Evolutionary conservation across 2,329 filamentous ascomycete genomes (phyloP).

Genomic region (Decorospora gaudefroyi): DNA sequence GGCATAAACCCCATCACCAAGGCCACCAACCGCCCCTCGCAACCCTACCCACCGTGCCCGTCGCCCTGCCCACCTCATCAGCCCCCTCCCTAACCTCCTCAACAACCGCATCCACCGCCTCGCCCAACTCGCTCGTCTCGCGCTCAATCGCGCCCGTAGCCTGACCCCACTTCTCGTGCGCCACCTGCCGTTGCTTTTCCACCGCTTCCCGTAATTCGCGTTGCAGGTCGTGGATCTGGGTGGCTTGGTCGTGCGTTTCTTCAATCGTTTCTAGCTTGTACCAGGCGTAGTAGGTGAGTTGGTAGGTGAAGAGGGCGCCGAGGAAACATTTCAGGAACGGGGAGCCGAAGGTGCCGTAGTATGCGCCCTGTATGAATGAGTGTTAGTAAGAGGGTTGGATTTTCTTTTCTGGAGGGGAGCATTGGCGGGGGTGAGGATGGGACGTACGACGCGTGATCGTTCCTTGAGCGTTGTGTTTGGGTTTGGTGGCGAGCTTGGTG

Average conservation of each 20-base stretch:
- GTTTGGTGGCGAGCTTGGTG: conserved; percentile 18
- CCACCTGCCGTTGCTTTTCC: conserved; percentile 17
- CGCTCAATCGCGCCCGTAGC: conserved; percentile 15
- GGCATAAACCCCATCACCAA: conserved; percentile 20
- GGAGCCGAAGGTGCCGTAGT: conserved; percentile 75
- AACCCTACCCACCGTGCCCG: conserved; percentile 18
- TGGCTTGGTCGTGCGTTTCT: conserved; percentile 58
- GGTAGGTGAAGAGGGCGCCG: conserved; percentile 76
- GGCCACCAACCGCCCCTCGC: conserved; percentile 34
- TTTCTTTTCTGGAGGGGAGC: neutral
- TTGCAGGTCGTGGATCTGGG: conserved; percentile 28
- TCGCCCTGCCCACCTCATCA: conserved; percentile 19
- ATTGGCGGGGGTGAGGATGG: neutral
- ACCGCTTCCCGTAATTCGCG: conserved; percentile 32
- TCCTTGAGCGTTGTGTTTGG: conserved; percentile 19
- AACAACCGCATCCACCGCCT: conserved; percentile 17
- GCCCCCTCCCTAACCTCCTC: conserved; percentile 23
- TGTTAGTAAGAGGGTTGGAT: neutral
- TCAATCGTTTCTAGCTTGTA: conserved; percentile 74
- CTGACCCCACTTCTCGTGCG: conserved; percentile 11
- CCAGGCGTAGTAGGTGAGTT: conserved; percentile 76
- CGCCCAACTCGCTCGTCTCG: conserved; percentile 14
- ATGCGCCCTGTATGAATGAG: conserved; percentile 52
- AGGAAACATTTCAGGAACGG: conserved; percentile 75
- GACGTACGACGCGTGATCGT: conserved; percentile 32